Evolutionary conservation across 257 asterid species (phyloP), one percentile per base, ranked within the genome.

Genomic region (Solanum commersonii): DNA sequence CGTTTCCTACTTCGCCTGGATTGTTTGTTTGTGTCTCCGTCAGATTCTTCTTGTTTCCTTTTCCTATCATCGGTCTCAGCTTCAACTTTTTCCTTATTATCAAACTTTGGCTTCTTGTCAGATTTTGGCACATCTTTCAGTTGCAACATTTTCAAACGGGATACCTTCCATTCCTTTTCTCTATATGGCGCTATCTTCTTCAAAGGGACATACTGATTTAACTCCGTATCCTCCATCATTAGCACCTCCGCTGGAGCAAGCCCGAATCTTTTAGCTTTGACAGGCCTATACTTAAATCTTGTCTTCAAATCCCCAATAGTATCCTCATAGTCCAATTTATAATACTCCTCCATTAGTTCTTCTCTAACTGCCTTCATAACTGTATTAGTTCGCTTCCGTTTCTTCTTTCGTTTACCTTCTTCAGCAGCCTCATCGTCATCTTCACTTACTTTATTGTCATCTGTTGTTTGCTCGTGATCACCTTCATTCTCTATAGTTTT

Each of bases 311-410:
- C 99, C 8, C 95, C 99, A 8, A 95, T 88, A 8, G 96, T 93
- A 82, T 91, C 99, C 88, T 96, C 99, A 87, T 94, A 96, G 87
- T 95, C 98, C 93, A 96, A 90, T 91, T 94, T 94, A 91, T 95
- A 92, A 71, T 95, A 96, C 91, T 96, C 99, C 65, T 96, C 98
- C 97, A 96, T 70, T 86, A 94, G 88, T 88, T 93, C 90, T 86
- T 94, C 95, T 78, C 86, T 91, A 87, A 88, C 88, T 42, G 89
- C 90, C 90, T 93, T 88, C 88, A 89, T 96, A 14, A 91, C 93
- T 11, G 90, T 95, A 88, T 94, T 92, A 40, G 88, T 79, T 20
- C n/a, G 46, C 44, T 91, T 93, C 16, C 94, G 88, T 88, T 95
- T 95, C 89, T 92, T 93, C 93, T 92, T 94, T 71, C 91, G 89